A percentile compares a stretch with the other conserved stretches of the same genome.
phyloP scores from a whole-genome alignment of 805 yeast genomes.

The Wickerhamiella allomyrinae region DNA sequence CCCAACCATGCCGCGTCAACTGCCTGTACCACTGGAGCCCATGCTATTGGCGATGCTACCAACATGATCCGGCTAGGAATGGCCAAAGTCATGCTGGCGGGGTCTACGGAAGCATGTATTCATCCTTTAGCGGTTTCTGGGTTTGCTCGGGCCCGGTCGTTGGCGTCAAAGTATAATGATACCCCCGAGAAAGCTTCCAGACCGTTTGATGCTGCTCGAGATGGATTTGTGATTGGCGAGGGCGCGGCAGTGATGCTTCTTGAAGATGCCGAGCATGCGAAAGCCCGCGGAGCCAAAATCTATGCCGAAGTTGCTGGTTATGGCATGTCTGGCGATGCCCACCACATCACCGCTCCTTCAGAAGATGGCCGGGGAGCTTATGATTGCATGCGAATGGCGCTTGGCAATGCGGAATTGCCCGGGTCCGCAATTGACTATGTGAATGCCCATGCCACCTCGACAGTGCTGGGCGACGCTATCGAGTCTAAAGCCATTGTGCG shows the following conservation, averaged over 20 bases:
- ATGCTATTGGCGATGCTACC: slow-evolving; percentile 85
- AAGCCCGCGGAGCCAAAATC: slow-evolving; percentile 45
- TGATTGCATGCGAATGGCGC: slow-evolving; percentile 68
- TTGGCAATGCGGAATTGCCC: slow-evolving; percentile 34
- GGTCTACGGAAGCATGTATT: slow-evolving; percentile 80
- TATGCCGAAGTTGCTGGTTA: slow-evolving; percentile 78
- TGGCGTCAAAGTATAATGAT: slow-evolving; percentile 50
- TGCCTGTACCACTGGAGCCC: slow-evolving; percentile 95
- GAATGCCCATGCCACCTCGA: slow-evolving; percentile 96
- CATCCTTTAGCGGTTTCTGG: slow-evolving; percentile 85
- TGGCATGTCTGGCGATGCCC: slow-evolving; percentile 84
- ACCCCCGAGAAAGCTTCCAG: slow-evolving; percentile 55
- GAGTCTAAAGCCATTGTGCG: slow-evolving; percentile 60
- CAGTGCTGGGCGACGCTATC: slow-evolving; percentile 75
- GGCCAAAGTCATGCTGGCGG: slow-evolving; percentile 80
- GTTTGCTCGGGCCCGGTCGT: slow-evolving; percentile 76
- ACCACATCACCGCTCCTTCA: slow-evolving; percentile 85
- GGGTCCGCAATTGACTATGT: slow-evolving; percentile 51
- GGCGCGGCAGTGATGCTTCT: slow-evolving; percentile 75
- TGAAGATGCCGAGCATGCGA: slow-evolving; percentile 68
- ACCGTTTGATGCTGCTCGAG: slow-evolving; percentile 69
- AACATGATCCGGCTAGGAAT: slow-evolving; percentile 66
- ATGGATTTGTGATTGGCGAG: slow-evolving; percentile 87
- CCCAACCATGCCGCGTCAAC: slow-evolving; percentile 82
- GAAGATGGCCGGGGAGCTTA: slow-evolving; percentile 73